Evolutionary conservation across 1,284 basidiomycete genomes (phyloP), one percentile per base, ranked within the genome.

Genomic region (Malassezia equina): DNA sequence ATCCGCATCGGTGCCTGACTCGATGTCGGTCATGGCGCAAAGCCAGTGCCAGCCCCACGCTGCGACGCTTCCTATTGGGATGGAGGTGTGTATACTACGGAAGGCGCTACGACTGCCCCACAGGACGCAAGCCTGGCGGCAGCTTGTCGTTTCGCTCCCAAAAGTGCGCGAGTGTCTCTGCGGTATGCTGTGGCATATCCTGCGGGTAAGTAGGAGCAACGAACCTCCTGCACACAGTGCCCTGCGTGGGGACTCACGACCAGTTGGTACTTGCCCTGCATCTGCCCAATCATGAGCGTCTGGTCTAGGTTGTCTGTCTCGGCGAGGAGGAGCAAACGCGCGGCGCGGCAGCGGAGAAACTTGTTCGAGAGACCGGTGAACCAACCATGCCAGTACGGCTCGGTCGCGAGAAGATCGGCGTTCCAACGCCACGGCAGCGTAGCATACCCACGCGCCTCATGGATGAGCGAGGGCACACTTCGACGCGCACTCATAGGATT

Each of bases 261-360:
- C 66, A 95, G 81, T 76, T 96, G 93, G 77, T 95, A 96, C 75
- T 95, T 95, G 54, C 91, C 70, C 58, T 77, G 76, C 93, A 98
- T 96, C 76, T 98, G 93, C 0, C 90, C 94, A 46, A 98, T 91
- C 86, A 94, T 95, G 36, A 98, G 80, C 62, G 88, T 84, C 63
- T 83, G 86, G 73, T 98, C 94, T 2, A 98, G 81, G 7, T 90
- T 79, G 66, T 98, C 93, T 8, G 90, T 85, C 0, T 91, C 91
- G 0, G 94, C 93, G 11, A 98, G 80, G 3, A 96, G 81, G 27
- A 98, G 81, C 25, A 98, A 76, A 13, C 90, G 83, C 0, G 90
- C 90, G 0, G 87, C 82, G 15, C 84, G 81, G 0, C 84, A 81
- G 0, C 79, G 74, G 3, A 96, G 78, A 76, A 98, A 98, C 23